Evolutionary conservation across 306 rosid species (phyloP).

Genomic region (Quercus aquifolioides): DNA sequence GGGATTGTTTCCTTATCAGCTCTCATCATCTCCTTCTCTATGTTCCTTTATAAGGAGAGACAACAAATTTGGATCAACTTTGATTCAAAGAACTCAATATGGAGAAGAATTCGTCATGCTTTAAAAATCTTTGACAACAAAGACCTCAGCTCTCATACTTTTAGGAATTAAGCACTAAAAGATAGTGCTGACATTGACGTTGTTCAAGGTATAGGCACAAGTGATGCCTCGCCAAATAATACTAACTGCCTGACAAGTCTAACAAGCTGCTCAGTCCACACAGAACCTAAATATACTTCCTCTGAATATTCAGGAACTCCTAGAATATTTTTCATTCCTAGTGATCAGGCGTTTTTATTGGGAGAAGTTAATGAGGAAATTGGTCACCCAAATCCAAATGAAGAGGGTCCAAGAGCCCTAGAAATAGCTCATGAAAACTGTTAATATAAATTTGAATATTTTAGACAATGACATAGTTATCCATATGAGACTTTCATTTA

Average conservation of each 20-base stretch:
- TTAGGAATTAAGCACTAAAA: neutral
- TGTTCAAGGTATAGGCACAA: neutral
- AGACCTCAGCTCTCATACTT: constrained; percentile 24
- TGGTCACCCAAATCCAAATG: too few relatives aligned
- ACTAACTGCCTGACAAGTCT: neutral
- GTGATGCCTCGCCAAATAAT: neutral
- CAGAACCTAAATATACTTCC: neutral
- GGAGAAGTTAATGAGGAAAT: too few relatives aligned
- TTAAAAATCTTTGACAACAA: constrained; percentile 17
- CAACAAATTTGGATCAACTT: neutral
- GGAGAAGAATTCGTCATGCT: neutral
- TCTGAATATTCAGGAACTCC: neutral
- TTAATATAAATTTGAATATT: too few relatives aligned
- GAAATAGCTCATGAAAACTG: too few relatives aligned
- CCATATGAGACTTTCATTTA: too few relatives aligned
- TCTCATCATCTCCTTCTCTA: constrained; percentile 8
- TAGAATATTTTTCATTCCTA: neutral
- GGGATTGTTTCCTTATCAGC: constrained; percentile 30
- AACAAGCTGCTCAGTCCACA: neutral
- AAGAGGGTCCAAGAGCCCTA: too few relatives aligned
- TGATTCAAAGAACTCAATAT: neutral
- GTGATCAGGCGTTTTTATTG: neutral
- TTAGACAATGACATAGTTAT: too few relatives aligned
- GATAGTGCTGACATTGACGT: neutral
- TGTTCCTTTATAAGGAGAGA: neutral